Evolutionary conservation across 305 asterid genomes (phyloP), one percentile per base, ranked within the genome.

Genomic region (Fraxinus paxiana): DNA sequence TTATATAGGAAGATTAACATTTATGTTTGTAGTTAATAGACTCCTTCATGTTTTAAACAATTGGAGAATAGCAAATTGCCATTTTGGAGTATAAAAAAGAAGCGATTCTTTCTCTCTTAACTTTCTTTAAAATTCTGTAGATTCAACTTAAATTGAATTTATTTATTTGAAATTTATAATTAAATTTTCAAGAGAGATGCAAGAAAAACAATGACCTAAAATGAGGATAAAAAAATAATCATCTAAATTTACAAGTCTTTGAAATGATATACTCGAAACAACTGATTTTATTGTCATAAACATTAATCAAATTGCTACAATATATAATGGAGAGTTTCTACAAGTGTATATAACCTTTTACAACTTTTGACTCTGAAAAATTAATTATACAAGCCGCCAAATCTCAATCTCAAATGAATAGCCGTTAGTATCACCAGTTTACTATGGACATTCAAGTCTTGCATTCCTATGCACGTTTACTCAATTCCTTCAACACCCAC

Each of bases 391-490:
- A 38, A 12, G 46, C 46, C 13, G 46, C 1, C 46, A 38, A 38
- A 38, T 8, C 46, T 38, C 46, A 35, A 38, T 38, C 12, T 38
- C 48, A 9, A 43, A 43, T 12, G 54, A 43, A 12, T 48, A 48
- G 7, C 20, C 2, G 2, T 48, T 48, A 3, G 28, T 28, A 56
- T 17, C 72, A 8, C 33, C 24, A 61, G 30, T 20, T 61, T 22
- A 6, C 17, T 63, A 88, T 90, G 92, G 87, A 87, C 75, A 77
- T 84, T 80, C 86, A 61, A 18, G 93, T 90, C 43, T 82, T 89
- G 56, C 88, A 91, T 35, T 84, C 81, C 4, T 88, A 83, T 43
- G 98, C 92, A 33, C 92, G 93, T 77, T 54, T 88, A 1, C 91
- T 95, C 63, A 93, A 85, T 77, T 54, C 90, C 28, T 85, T 94